Base-by-base conservation (phyloP, 23 red algal species). In the Pyropia haitanensis region DNA sequence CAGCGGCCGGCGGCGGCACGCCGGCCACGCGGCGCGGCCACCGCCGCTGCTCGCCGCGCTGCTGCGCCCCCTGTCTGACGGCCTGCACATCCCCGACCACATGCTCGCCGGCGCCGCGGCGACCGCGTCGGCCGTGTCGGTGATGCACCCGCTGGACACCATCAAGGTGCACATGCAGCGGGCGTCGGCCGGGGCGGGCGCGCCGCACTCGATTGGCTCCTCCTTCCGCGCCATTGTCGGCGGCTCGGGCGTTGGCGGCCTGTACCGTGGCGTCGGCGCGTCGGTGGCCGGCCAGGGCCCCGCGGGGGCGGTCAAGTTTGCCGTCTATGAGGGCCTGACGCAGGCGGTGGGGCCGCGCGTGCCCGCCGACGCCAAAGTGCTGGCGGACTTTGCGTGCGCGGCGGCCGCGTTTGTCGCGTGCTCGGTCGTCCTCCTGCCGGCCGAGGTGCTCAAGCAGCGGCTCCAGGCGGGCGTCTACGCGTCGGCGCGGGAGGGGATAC, bases 61-160 rank as follows among this genome's bases (percentile, higher is more conserved):
- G 39, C 39, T 46, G 39, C 68, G 69, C 2, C 84, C 84, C 18
- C 64, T 89, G 29, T 65, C 84, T 1, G 84, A 89, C 65, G 84
- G 84, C n/a, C 64, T 89, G 32, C 70, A 67, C 56, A 60, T 89
- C 6, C 54, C 29, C 10, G 84, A 89, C 17, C 84, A 90, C 64
- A 23, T 90, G n/a, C 19, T 82, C 20, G 92, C 92, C 28, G 94
- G 94, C 31, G 94, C 84, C 1, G 76, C 64, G 21, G 94, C 94
- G 14, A 78, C 94, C n/a, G 80, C 27, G 15, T 46, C 68, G 12
- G 80, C 85, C 23, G 85, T 91, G 10, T 51, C 58, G 20, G 78
- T 86, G n/a, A 78, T 98, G 78, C 94, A 98, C 72, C 94, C 94
- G 12, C 46, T 98, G 78, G 94, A 98, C 73, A 98, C 94, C 22